Conservation (phyloP, 1,139 yeast species). For the Yamadazyma songkhlaensis region DNA sequence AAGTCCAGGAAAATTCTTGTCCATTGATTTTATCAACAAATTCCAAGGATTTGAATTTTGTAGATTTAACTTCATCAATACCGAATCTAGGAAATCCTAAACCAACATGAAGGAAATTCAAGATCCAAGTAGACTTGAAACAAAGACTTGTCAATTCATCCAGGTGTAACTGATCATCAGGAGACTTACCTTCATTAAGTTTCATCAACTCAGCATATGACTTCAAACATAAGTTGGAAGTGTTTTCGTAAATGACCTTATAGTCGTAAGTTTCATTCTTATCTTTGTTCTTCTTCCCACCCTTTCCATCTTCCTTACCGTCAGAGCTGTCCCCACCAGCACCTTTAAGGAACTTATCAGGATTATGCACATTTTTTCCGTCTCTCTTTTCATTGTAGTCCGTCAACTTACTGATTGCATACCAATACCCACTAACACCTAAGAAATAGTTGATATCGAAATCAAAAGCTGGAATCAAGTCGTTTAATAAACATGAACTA, state of each 20-base stretch:
- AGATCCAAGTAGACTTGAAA: slow-evolving; percentile 70
- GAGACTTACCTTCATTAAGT: slow-evolving; percentile 29
- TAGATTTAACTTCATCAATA: slow-evolving; percentile 31
- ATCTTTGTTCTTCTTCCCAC: slow-evolving; percentile 5
- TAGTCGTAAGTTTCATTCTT: slow-evolving; percentile 29
- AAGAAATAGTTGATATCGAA: slow-evolving; percentile 65
- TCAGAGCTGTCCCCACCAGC: too few species aligned
- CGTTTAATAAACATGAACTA: slow-evolving; percentile 51
- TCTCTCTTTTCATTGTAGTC: slow-evolving; percentile 17
- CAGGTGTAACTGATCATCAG: slow-evolving; percentile 26
- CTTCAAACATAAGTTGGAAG: slow-evolving; percentile 45
- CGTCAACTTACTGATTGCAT: slow-evolving; percentile 53
- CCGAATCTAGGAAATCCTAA: slow-evolving; percentile 65
- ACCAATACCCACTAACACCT: slow-evolving; percentile 85
- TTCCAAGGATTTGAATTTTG: slow-evolving; percentile 48
- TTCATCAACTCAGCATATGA: slow-evolving; percentile 38
- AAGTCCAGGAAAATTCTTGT: slow-evolving; percentile 75
- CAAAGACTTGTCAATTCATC: slow-evolving; percentile 52
- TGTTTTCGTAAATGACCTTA: slow-evolving; percentile 38
- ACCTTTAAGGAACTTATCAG: background rate
- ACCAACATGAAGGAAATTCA: slow-evolving; percentile 70
- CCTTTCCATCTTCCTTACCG: background rate
- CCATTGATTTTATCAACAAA: slow-evolving; percentile 65
- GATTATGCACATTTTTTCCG: slow-evolving; percentile 12
- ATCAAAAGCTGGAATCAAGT: slow-evolving; percentile 63